Evolutionary conservation across 192 early-diverging fungal species (phyloP).

Genomic region (Gamsiella multidivaricata): DNA sequence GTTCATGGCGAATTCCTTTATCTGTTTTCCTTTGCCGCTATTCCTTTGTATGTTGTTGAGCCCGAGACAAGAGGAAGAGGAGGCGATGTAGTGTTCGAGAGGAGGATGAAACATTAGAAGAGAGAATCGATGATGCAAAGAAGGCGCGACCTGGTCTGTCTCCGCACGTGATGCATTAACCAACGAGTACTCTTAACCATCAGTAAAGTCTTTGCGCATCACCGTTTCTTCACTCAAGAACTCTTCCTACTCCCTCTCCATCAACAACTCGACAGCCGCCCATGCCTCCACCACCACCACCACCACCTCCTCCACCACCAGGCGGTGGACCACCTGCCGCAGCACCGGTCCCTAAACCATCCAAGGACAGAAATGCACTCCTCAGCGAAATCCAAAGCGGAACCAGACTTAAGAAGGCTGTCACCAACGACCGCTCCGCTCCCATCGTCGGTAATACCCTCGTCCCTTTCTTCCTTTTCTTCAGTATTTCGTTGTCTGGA

Average conservation of each 20-base stretch:
- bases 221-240: neutral
- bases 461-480: neutral
- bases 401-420: slow-evolving; percentile 70
- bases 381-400: slow-evolving; percentile 81
- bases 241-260: neutral
- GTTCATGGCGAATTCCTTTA: slow-evolving; percentile 22
- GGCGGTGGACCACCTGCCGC: slow-evolving; percentile 37
- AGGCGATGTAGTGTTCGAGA: too few species aligned
- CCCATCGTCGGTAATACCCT: slow-evolving; percentile 58
- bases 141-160: too few species aligned
- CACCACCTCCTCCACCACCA: slow-evolving; percentile 55
- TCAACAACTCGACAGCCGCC: too few species aligned
- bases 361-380: slow-evolving; percentile 64
- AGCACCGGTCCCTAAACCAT: slow-evolving; percentile 18
- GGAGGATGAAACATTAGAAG: too few species aligned
- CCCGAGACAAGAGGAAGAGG: too few species aligned
- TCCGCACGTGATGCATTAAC: too few species aligned
- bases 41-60: neutral
- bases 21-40: neutral
- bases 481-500: neutral
- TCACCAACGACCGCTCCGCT: slow-evolving; percentile 79
- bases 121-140: too few species aligned
- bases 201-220: too few species aligned
- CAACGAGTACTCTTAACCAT: too few species aligned
- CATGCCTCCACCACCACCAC: slow-evolving; percentile 58